Percentiles rank a stretch among this genome's conserved stretches.
phyloP scores from a whole-genome alignment of 2,329 filamentous ascomycete genomes.

The Colletotrichum chlorophyti region DNA sequence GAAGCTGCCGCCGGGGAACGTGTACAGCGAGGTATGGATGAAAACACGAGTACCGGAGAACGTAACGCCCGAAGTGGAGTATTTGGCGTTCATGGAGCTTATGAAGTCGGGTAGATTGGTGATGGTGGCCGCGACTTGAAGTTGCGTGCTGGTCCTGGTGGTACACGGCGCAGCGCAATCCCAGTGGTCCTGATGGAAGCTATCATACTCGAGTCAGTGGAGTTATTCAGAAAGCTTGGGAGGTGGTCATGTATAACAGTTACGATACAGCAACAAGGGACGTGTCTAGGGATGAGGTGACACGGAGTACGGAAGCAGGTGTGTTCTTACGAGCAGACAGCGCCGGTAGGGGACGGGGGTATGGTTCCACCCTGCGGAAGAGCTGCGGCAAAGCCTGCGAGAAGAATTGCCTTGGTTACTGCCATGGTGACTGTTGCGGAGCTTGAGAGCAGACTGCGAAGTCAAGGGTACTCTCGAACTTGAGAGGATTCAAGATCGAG shows the following conservation, averaged over 20 bases:
- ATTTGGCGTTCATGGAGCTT: conserved; percentile 31
- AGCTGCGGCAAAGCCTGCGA: conserved; percentile 10
- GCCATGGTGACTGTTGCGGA: neutral
- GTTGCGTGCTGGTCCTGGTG: conserved; percentile 33
- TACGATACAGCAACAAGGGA: too few species aligned
- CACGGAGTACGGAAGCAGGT: too few species aligned
- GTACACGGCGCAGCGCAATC: conserved; percentile 35
- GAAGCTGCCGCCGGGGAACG: conserved; percentile 27
- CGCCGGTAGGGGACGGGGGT: conserved; percentile 2
- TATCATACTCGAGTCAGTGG: neutral
- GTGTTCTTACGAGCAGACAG: conserved; percentile 10
- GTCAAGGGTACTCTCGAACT: neutral
- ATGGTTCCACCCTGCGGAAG: conserved; percentile 17
- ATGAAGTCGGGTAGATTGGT: conserved; percentile 29
- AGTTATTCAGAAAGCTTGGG: neutral
- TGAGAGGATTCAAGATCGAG: neutral
- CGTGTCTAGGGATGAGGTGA: too few species aligned
- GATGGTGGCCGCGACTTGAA: conserved; percentile 32
- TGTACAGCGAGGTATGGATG: conserved; percentile 27
- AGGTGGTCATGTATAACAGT: too few species aligned
- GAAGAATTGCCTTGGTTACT: neutral
- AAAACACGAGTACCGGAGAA: conserved; percentile 30
- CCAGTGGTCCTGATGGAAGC: conserved; percentile 23
- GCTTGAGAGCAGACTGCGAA: neutral
- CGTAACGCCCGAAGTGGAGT: conserved; percentile 31